Percentiles rank a stretch among this genome's conserved stretches.
Conservation (phyloP, 768 basidiomycete species). For the Tricholoma terreum region DNA sequence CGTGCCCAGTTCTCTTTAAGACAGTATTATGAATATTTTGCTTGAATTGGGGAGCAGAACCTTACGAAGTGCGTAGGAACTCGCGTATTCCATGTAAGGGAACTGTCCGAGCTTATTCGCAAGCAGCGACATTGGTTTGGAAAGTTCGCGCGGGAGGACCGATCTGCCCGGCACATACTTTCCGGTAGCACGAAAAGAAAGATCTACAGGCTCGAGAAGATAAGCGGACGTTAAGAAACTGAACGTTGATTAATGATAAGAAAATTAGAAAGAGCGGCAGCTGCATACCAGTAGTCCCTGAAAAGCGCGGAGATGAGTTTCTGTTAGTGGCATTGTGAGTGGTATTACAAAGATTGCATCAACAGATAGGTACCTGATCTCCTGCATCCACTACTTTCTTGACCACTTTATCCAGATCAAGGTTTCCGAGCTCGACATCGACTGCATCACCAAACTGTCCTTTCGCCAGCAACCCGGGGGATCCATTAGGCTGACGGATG, state of each 20-base stretch:
- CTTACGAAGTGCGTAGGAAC: slow-evolving; percentile 29
- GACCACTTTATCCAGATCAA: slow-evolving; percentile 14
- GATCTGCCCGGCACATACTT: slow-evolving; percentile 25
- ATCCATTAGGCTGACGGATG: slow-evolving; percentile 25
- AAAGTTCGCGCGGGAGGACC: slow-evolving; percentile 21
- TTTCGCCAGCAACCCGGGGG: slow-evolving; percentile 25
- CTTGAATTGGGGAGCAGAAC: slow-evolving; percentile 13
- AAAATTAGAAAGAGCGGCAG: not conserved
- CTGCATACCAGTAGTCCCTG: not conserved
- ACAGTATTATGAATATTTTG: not conserved
- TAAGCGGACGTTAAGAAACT: slow-evolving; percentile 30
- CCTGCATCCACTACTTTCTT: slow-evolving; percentile 20
- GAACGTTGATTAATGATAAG: slow-evolving; percentile 12
- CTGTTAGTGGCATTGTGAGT: not conserved
- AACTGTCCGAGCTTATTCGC: slow-evolving; percentile 19
- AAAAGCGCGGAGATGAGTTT: not conserved
- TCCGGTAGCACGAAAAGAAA: slow-evolving; percentile 21
- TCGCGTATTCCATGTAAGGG: slow-evolving; percentile 32
- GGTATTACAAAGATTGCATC: not conserved
- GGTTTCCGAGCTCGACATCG: slow-evolving; percentile 21
- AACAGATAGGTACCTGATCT: slow-evolving; percentile 1
- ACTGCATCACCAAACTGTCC: slow-evolving; percentile 27
- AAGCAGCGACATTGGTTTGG: slow-evolving; percentile 24
- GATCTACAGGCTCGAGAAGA: slow-evolving; percentile 29
- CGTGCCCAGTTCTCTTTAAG: slow-evolving; percentile 1